Conservation (phyloP, 208 protist genomes). For the Porcisia hertigi region DNA sequence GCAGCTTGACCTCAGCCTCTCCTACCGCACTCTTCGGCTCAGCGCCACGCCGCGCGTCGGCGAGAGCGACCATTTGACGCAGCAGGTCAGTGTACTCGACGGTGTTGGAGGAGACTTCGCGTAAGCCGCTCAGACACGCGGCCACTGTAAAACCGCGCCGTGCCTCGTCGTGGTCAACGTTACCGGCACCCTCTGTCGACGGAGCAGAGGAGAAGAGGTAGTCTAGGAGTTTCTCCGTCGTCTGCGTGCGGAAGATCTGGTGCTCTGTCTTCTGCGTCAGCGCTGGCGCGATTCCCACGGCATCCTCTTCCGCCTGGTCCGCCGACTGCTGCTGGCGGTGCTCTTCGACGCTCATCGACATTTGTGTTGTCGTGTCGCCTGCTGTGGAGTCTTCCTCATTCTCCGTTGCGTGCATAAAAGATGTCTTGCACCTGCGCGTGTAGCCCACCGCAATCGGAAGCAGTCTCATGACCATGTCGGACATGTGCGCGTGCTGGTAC, state of each 20-base stretch:
- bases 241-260: constrained; percentile 8
- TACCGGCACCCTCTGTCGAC: background rate
- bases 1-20: constrained; percentile 13
- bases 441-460: constrained; percentile 29
- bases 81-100: constrained; percentile 27
- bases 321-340: background rate
- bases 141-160: constrained; percentile 17
- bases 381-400: constrained; percentile 4
- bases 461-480: constrained; percentile 14
- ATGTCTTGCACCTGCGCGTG: constrained; percentile 19
- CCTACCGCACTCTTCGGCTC: background rate
- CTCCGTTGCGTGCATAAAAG: constrained; percentile 3
- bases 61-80: background rate
- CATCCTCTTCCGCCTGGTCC: background rate
- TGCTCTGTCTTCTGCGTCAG: constrained; percentile 5
- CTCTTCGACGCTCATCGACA: background rate
- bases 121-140: constrained; percentile 26
- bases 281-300: background rate
- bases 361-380: background rate
- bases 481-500: constrained; percentile 8
- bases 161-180: constrained; percentile 6
- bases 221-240: constrained; percentile 17
- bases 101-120: constrained; percentile 17
- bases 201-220: constrained; percentile 14
- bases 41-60: background rate